Evolutionary conservation across 108 stramenopile genomes (phyloP).

Genomic region (Aurantiochytrium sp.): DNA sequence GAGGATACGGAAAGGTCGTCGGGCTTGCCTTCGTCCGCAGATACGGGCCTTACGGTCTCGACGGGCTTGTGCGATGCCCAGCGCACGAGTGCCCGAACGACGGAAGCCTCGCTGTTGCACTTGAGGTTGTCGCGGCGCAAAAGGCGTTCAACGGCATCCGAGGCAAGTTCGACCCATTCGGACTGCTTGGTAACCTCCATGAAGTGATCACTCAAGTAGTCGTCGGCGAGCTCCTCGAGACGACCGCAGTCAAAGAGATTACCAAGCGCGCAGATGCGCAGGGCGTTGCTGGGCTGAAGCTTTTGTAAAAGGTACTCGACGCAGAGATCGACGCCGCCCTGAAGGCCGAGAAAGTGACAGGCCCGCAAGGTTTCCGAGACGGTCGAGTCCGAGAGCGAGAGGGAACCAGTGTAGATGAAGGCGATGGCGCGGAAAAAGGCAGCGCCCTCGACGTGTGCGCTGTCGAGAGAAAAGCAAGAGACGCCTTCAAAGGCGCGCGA

Average conservation of each 20-base stretch:
- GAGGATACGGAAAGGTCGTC: not conserved
- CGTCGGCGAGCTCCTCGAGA: not conserved
- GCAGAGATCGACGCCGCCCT: constrained; percentile 1
- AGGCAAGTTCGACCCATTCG: not conserved
- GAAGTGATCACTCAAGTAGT: constrained; percentile 6
- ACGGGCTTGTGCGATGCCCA: not conserved
- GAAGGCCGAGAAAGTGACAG: constrained; percentile 6
- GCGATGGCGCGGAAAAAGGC: not conserved
- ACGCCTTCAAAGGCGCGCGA: not conserved
- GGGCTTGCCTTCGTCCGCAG: not conserved
- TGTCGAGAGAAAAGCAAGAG: not conserved
- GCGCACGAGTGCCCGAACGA: not conserved
- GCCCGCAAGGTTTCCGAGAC: not conserved
- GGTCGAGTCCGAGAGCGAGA: not conserved
- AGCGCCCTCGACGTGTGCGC: not conserved
- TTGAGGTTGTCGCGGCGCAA: constrained; percentile 12
- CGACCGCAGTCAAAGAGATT: not conserved
- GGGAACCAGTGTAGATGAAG: constrained; percentile 1
- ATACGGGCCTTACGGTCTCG: not conserved
- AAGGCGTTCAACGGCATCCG: not conserved
- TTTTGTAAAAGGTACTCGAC: not conserved
- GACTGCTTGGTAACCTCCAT: not conserved
- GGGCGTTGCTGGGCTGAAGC: not conserved
- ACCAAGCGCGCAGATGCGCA: not conserved
- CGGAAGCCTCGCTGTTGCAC: constrained; percentile 2